Conservation (phyloP, 2,329 filamentous ascomycete species). For the Colletotrichum eleusines region DNA sequence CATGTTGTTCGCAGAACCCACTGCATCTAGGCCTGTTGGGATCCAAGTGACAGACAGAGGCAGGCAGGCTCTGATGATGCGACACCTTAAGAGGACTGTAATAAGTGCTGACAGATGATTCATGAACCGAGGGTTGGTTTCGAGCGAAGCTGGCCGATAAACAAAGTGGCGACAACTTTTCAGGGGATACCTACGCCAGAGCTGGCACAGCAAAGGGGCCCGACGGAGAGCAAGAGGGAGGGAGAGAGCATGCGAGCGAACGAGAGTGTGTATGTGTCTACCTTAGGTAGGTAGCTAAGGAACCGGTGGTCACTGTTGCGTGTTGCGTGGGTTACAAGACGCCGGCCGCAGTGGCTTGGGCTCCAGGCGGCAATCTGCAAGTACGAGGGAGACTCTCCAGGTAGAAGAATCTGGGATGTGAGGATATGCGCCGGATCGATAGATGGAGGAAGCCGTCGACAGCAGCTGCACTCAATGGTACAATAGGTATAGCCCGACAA, state of each 20-base stretch:
- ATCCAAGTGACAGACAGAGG: neutral
- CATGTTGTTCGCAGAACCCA: neutral
- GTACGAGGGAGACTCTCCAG: neutral
- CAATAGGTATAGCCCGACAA: neutral
- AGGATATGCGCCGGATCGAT: neutral
- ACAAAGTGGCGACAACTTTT: conserved; percentile 10
- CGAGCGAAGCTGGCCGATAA: neutral
- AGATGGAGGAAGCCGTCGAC: conserved; percentile 9
- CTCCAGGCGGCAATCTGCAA: neutral
- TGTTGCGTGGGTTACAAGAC: conserved; percentile 8
- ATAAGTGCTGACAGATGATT: conserved; percentile 27
- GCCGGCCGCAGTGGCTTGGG: conserved; percentile 20
- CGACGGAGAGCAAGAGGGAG: neutral
- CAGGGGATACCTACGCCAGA: neutral
- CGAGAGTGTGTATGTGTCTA: conserved; percentile 2
- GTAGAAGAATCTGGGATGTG: conserved; percentile 8
- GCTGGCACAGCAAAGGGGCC: neutral
- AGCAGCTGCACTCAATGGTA: neutral
- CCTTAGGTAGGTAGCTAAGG: too few species aligned
- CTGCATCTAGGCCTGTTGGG: neutral
- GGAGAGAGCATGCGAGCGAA: neutral
- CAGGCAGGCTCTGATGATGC: conserved; percentile 7
- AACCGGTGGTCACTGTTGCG: conserved; percentile 14
- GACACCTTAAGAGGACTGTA: conserved; percentile 12
- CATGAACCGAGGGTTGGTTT: conserved; percentile 8